A percentile compares a stretch with the other conserved stretches of the same genome.
phyloP scores from a whole-genome alignment of 805 yeast genomes.

The Zygosaccharomyces gambellarensis region DNA sequence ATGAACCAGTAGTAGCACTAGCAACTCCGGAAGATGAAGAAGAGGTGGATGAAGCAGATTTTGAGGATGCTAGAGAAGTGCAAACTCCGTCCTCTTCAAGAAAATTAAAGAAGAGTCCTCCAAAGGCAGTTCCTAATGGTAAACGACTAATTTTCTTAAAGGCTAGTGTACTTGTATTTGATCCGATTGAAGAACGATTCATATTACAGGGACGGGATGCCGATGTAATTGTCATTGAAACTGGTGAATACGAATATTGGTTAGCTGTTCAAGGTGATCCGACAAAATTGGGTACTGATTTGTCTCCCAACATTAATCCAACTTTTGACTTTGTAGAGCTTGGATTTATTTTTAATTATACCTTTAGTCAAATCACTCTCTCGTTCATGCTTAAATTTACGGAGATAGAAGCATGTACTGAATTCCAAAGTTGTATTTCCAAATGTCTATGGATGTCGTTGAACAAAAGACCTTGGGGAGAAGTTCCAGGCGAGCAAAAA shows the following conservation, averaged over 20 bases:
- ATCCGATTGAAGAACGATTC: constrained; percentile 47
- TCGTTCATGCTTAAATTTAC: constrained; percentile 64
- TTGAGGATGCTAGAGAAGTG: constrained; percentile 23
- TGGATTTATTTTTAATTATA: constrained; percentile 63
- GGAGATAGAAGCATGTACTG: constrained; percentile 36
- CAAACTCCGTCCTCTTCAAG: neutral
- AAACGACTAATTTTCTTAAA: constrained; percentile 8
- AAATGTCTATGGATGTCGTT: constrained; percentile 56
- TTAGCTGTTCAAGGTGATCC: constrained; percentile 40
- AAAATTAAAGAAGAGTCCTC: constrained; percentile 6
- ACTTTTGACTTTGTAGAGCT: constrained; percentile 49
- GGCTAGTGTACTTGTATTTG: constrained; percentile 54
- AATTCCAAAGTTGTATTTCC: constrained; percentile 51
- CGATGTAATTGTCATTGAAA: constrained; percentile 39
- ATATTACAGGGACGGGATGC: constrained; percentile 37
- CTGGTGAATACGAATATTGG: constrained; percentile 49
- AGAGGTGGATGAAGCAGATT: constrained; percentile 14
- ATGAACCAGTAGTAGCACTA: constrained; percentile 11
- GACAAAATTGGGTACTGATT: constrained; percentile 37
- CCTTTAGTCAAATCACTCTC: constrained; percentile 37
- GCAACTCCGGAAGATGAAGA: constrained; percentile 3
- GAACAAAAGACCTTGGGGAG: constrained; percentile 48
- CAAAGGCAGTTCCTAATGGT: constrained; percentile 13
- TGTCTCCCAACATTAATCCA: constrained; percentile 55
- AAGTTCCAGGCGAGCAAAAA: constrained; percentile 41